A percentile compares a stretch with the other conserved stretches of the same genome.
Evolutionary conservation across 805 yeast species (phyloP).

Genomic region (Torulaspora indica): DNA sequence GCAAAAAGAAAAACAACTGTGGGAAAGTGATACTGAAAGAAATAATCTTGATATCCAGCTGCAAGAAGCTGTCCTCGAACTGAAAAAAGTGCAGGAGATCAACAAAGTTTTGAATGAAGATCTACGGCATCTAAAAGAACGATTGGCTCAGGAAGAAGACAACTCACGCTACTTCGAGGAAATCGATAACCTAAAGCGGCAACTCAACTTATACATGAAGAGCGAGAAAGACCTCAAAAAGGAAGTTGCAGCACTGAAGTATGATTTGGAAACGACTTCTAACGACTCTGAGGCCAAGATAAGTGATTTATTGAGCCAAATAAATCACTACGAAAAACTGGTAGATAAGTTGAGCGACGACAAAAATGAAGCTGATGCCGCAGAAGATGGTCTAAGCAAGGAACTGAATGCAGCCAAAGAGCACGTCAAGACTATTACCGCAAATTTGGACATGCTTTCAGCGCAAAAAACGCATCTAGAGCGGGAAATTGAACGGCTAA

Average conservation of each 20-base stretch:
- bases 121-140: conserved; percentile 46
- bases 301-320: conserved; percentile 40
- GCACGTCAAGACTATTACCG: conserved; percentile 54
- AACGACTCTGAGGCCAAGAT: conserved; percentile 38
- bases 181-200: conserved; percentile 49
- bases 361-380: conserved; percentile 40
- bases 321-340: conserved; percentile 40
- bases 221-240: conserved; percentile 63
- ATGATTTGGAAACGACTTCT: conserved; percentile 54
- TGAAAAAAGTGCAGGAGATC: conserved; percentile 46
- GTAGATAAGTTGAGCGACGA: conserved; percentile 42
- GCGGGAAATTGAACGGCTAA: conserved; percentile 48
- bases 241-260: conserved; percentile 55
- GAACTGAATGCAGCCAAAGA: conserved; percentile 43
- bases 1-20: conserved; percentile 50
- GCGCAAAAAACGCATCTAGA: conserved; percentile 59
- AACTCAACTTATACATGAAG: conserved; percentile 51
- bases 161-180: conserved; percentile 48
- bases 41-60: conserved; percentile 51
- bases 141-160: conserved; percentile 39
- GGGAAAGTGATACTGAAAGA: conserved; percentile 49
- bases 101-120: conserved; percentile 54
- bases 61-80: conserved; percentile 52
- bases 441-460: conserved; percentile 55
- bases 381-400: conserved; percentile 44